Evolutionary conservation across 2,329 filamentous ascomycete species (phyloP), one percentile per base, ranked within the genome.

Genomic region (Pseudogymnoascus sp.): DNA sequence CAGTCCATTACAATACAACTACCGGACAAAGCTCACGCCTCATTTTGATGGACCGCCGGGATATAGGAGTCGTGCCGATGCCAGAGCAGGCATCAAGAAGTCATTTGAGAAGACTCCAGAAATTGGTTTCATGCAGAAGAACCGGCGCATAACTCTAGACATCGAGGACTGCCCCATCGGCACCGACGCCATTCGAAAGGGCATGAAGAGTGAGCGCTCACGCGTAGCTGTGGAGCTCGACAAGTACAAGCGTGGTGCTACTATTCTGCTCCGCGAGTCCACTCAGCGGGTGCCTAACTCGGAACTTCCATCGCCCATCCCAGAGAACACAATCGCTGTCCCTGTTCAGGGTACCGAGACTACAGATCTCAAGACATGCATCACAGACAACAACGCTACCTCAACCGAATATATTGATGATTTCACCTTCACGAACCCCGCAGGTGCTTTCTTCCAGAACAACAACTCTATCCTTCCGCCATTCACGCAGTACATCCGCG

Each of bases 141-240:
- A 89, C n/a, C 82, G 82, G 55, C 80, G 86, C 60, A 79, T 79
- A 63, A 92, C 92, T 2, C 77, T 99, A 63, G 94, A 99, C 70
- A 97, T 99, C 64, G 94, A 99, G 72, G 92, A 97, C 71, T 99
- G 94, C 67, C 94, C 94, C 5, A 95, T 99, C 63, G 94, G 89
- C 57, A 99, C 94, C 1, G 85, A 89, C 28, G 88, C 89, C 35
- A 87, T 99, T 13, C 82, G 90, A 23, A 79, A 82, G 65, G 94
- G 92, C 23, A 84, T 96, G 77, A 84, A 80, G 66, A 79, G 81
- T 6, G 92, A 96, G 76, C 79, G 92, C n/a, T 79, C 81, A 68
- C 82, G 88, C 61, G 89, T 97, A 65, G 79, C 79, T 1, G 75
- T 79, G 21, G 86, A 94, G 63, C 83, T 89, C 60, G 72, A 77